Evolutionary conservation across 2,329 filamentous ascomycete species (phyloP).

Genomic region (Parasarocladium wereldwijsianum): DNA sequence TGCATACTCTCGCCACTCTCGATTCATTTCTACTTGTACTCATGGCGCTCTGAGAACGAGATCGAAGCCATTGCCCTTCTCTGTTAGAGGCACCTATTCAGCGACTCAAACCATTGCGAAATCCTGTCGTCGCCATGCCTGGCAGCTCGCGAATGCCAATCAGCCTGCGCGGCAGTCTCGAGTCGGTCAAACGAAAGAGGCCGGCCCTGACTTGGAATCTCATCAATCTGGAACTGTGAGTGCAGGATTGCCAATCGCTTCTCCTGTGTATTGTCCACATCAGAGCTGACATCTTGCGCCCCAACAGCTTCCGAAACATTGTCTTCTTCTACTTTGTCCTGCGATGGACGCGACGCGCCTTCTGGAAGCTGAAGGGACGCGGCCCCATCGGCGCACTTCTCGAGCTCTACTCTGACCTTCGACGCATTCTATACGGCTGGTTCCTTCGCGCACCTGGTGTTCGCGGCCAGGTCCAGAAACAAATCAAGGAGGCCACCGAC

Average conservation of each 20-base stretch:
- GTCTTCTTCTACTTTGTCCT: conserved; percentile 81
- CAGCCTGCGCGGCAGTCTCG: conserved; percentile 54
- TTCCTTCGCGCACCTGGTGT: conserved; percentile 82
- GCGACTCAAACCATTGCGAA: too few relatives aligned
- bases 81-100: too few relatives aligned
- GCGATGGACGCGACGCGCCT: conserved; percentile 64
- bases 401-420: conserved; percentile 58
- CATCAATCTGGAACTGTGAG: conserved; percentile 56
- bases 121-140: conserved; percentile 29
- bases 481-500: conserved; percentile 64
- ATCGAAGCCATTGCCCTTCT: too few relatives aligned
- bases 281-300: not conserved
- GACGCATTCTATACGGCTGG: conserved; percentile 64
- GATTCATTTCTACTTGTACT: too few relatives aligned
- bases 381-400: conserved; percentile 66
- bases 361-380: conserved; percentile 78
- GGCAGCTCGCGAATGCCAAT: conserved; percentile 57
- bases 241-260: conserved; percentile 9
- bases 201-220: conserved; percentile 41
- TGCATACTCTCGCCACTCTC: too few relatives aligned
- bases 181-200: conserved; percentile 41
- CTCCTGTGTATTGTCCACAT: conserved; percentile 2
- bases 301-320: conserved; percentile 63
- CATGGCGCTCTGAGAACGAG: too few relatives aligned
- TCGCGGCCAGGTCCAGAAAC: conserved; percentile 68